Base-by-base conservation (phyloP, 2,329 filamentous ascomycete genomes). In the Ascosphaera acerosa region DNA sequence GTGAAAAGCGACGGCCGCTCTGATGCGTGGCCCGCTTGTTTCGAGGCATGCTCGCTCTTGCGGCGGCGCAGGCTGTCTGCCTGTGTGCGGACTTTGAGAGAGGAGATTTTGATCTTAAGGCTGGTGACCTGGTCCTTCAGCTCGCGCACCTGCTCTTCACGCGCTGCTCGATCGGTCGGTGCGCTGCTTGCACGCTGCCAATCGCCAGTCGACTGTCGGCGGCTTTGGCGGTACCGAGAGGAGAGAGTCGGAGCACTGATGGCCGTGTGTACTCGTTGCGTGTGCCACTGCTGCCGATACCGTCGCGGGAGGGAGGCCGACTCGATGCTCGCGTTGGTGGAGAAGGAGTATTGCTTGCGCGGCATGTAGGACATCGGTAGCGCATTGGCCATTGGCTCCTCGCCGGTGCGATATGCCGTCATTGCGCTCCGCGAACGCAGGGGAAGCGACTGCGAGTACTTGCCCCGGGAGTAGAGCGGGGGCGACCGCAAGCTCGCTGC, bases 121-220 rank as follows among this genome's bases (percentile, higher is more conserved):
- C 76, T 78, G 34, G 75, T 70, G 65, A 91, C 77, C 47, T 90
- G 80, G 39, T 80, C 73, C 36, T 78, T 77, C 27, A 91, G 57
- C 43, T 69, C 66, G 6, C 72, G 68, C 44, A 77, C 68, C 43
- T 76, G 71, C 10, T 71, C 62, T n/a, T 69, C n/a, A n/a, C n/a
- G 69, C 1, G 78, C 84, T 10, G 69, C 61, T 2, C 76, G 71
- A 12, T 76, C 63, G 16, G 64, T 64, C 6, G 73, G 50, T 1
- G 58, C 60, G 27, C 57, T 47, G 3, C 45, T 39, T n/a, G 50
- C 46, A 30, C 50, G 48, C 9, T 41, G 44, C 2, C 31, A 59
- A 30, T 50, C 47, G 26, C 48, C n/a, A 49, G 2, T 49, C 44
- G 6, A 50, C 47, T 20, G 43, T 38, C 7, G 32, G 46, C 2